Conservation (phyloP, 1,284 basidiomycete genomes). For the Sporisorium exsertum region DNA sequence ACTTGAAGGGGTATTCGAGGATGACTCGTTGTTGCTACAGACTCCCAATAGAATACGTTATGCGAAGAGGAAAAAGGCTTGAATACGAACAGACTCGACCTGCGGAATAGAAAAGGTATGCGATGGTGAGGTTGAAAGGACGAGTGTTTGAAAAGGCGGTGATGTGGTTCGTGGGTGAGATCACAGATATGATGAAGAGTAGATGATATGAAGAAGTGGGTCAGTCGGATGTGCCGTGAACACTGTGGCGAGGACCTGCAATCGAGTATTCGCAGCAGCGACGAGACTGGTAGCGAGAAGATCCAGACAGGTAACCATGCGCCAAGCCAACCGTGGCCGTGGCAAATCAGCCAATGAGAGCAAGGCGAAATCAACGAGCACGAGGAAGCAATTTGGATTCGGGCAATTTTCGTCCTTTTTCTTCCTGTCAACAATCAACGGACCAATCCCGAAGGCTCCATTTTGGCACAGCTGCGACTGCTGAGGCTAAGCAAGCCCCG, state of each 20-base stretch:
- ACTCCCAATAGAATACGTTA: conserved; percentile 30
- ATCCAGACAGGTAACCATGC: background rate
- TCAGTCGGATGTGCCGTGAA: conserved; percentile 16
- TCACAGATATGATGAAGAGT: too few species aligned
- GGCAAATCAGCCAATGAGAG: conserved; percentile 21
- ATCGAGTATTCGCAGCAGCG: background rate
- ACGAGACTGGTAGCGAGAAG: background rate
- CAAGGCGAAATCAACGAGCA: conserved; percentile 5
- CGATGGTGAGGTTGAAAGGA: conserved; percentile 1
- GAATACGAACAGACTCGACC: conserved; percentile 36
- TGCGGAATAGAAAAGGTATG: conserved; percentile 26
- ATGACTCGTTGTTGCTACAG: conserved; percentile 37
- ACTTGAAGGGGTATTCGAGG: conserved; percentile 34
- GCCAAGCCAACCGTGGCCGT: background rate
- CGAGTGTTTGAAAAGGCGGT: background rate
- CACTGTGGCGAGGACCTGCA: conserved; percentile 9
- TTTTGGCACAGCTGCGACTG: conserved; percentile 2
- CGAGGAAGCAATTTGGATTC: conserved; percentile 15
- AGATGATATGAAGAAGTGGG: conserved; percentile 12
- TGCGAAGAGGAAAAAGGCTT: conserved; percentile 26
- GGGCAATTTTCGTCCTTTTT: conserved; percentile 22
- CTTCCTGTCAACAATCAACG: background rate
- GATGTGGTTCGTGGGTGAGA: conserved; percentile 3
- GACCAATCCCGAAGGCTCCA: conserved; percentile 16
- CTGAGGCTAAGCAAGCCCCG: conserved; percentile 18